phyloP scores from a whole-genome alignment of 108 stramenopile species.

The Schizochytrium sp. region DNA sequence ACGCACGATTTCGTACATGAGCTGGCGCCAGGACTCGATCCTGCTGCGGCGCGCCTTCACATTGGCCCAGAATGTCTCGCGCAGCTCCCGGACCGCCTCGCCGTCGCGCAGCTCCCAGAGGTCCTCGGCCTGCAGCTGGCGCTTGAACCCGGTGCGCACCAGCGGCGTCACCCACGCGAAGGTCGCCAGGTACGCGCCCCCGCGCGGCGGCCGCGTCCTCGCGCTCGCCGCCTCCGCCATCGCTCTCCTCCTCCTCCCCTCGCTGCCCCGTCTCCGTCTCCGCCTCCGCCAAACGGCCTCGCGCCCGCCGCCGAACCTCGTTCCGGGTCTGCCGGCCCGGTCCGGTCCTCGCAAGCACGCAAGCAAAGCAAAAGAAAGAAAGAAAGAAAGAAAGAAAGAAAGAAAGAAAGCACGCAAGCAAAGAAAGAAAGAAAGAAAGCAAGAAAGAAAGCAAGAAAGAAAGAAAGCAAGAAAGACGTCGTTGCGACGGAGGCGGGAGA shows the following conservation, averaged over 20 bases:
- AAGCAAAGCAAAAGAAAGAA: neutral
- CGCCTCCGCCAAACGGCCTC: too few relatives aligned
- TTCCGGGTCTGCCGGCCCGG: too few relatives aligned
- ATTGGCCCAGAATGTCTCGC: neutral
- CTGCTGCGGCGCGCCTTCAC: neutral
- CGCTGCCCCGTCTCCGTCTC: too few relatives aligned
- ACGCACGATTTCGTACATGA: neutral
- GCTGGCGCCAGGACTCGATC: neutral
- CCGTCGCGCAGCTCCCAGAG: neutral
- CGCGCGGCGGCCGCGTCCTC: neutral
- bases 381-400: neutral
- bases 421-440: too few relatives aligned
- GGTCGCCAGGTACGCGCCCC: neutral
- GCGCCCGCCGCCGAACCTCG: too few relatives aligned
- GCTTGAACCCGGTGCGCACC: neutral
- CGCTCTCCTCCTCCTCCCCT: too few relatives aligned
- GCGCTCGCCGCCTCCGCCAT: too few relatives aligned
- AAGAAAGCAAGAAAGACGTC: too few relatives aligned
- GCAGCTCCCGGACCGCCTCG: neutral
- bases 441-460: too few relatives aligned
- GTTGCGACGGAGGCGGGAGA: too few relatives aligned
- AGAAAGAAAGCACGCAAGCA: too few relatives aligned
- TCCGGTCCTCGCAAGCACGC: too few relatives aligned
- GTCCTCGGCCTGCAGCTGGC: neutral
- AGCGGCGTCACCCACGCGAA: constrained; percentile 15